Conservation (phyloP, 2,329 filamentous ascomycete genomes). For the Fusarium tricinctum region DNA sequence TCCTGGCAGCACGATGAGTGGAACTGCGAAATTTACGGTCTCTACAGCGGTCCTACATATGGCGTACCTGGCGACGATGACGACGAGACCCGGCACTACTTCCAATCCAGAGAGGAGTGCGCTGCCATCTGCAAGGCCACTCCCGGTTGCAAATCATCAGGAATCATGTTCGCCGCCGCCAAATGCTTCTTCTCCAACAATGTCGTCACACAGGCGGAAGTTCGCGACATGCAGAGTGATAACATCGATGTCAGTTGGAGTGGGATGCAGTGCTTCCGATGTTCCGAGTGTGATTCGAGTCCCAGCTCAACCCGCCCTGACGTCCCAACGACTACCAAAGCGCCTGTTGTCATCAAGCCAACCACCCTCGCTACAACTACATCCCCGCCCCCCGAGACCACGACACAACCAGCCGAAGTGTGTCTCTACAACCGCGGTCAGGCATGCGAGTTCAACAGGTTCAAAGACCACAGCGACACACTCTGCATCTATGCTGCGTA, state of each 20-base stretch:
- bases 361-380: background rate
- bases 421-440: slow-evolving; percentile 2
- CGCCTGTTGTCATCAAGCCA: background rate
- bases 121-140: background rate
- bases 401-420: background rate
- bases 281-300: background rate
- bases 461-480: background rate
- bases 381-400: background rate
- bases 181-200: background rate
- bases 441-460: background rate
- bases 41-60: background rate
- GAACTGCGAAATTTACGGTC: background rate
- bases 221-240: too few species aligned
- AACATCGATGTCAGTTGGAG: background rate
- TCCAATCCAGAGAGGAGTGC: background rate
- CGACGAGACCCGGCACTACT: too few species aligned
- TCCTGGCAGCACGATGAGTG: background rate
- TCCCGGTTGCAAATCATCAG: background rate
- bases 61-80: background rate
- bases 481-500: background rate
- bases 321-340: background rate
- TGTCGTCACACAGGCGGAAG: background rate
- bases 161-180: rapidly evolving
- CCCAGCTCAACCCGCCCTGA: background rate
- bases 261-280: background rate